Evolutionary conservation across 1,284 basidiomycete genomes (phyloP), one percentile per base, ranked within the genome.

Genomic region (Coniophora puteana): DNA sequence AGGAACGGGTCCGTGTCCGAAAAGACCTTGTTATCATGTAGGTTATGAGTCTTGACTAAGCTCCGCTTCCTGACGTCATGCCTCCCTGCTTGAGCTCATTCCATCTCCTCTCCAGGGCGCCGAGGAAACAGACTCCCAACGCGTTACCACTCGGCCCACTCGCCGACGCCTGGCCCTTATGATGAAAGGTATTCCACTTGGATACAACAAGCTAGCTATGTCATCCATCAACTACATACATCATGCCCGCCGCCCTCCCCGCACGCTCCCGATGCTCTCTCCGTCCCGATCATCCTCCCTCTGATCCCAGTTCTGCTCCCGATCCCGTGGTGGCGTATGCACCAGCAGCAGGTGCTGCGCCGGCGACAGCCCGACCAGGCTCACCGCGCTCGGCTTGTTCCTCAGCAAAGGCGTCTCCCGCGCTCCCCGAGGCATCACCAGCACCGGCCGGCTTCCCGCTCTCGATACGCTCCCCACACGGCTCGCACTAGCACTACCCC

Each of bases 321-420:
- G 54, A 20, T 79, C 75, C 27, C 71, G 67, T 17, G 83, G 76
- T 12, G 83, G 79, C 2, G 80, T 78, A 51, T 81, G 78, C 8
- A 78, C 75, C 23, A 87, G 62, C 7, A 87, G 55, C 13, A 83
- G 60, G 51, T 76, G 80, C 72, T 86, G 83, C 29, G 83, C 82
- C 16, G 85, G 80, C 18, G 85, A 86, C 43, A 88, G 69, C 8
- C 80, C 80, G 50, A 86, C 72, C 45, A 86, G 59, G 53, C 75
- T 74, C 36, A 84, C 54, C 36, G 71, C 58, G 59, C 78, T 84
- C 42, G 65, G 72, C 51, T 71, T 74, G 45, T 68, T 63, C 48
- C 74, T 64, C 42, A 81, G 51, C 24, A 62, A 59, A 25, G 76
- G 72, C 23, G 71, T 56, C 43, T 67, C 67, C 42, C 54, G 61